Base-by-base conservation (phyloP, 768 basidiomycete genomes). In the Paxillus involutus region DNA sequence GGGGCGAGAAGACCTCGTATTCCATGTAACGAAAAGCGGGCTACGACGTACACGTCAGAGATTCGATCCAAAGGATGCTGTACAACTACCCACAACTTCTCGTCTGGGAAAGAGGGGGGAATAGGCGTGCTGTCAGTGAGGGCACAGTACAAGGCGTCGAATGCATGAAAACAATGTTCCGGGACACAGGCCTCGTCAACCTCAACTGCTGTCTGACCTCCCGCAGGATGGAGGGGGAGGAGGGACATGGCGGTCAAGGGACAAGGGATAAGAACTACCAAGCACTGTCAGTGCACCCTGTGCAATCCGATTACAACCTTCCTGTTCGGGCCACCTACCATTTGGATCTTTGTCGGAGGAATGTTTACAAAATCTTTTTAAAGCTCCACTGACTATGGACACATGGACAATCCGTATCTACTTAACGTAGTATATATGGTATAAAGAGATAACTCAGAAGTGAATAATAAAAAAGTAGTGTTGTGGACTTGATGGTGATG, bases 21-120 rank as follows among this genome's bases (percentile, higher is more conserved):
- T 94, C 95, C 95, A 99, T 6, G 96, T 98, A 32, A 98, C 93
- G 71, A 99, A 99, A 51, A 99, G 77, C 12, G 95, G 94, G 71
- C 69, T 71, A 14, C 37, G n/a, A 35, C 7, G 36, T 63, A 44
- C 57, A 58, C n/a, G 37, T 45, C 48, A 55, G 44, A 21, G 42
- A 19, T 10, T 6, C 6, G n/a, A 33, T 52, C 21, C 21, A 19
- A 40, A 16, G 17, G 39, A 45, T 41, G 26, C 48, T 48, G 29
- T 40, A 32, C 42, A 17, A 30, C 17, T 43, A 75, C 87, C 64
- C 69, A 95, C 93, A 85, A 94, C 70, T 89, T 86, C 52, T 86
- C 84, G 58, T 91, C 80, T 13, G 78, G 68, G 67, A 93, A 94
- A 52, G 72, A 66, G 42, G 89, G 84, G 14, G 77, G 65, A 52